phyloP scores from a whole-genome alignment of 129 eudicot species.

The Rutidosis leptorrhynchoides region DNA sequence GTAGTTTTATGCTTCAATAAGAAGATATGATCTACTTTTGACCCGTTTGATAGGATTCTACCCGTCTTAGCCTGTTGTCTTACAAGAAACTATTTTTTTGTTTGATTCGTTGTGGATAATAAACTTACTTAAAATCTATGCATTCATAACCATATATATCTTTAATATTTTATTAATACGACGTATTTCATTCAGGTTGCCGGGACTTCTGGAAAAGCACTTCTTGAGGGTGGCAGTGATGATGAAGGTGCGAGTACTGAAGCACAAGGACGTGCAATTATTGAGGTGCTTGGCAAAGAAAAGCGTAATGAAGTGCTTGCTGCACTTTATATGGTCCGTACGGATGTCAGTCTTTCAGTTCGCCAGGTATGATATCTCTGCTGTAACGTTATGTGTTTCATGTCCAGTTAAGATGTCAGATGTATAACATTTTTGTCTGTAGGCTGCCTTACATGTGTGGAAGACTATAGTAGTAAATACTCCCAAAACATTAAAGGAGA shows the following conservation, averaged over 20 bases:
- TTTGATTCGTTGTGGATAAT: background rate
- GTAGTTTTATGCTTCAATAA: background rate
- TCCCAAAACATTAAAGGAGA: constrained; percentile 95
- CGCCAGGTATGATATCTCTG: constrained; percentile 75
- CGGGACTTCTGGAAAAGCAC: constrained; percentile 99
- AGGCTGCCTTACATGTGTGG: constrained; percentile 99
- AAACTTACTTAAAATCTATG: background rate
- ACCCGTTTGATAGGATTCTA: background rate
- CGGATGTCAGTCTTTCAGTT: constrained; percentile 87
- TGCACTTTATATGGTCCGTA: constrained; percentile 95
- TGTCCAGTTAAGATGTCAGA: background rate
- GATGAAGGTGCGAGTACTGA: constrained; percentile 99
- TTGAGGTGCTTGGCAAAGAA: constrained; percentile 94
- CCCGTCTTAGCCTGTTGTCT: background rate
- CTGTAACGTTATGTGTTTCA: background rate
- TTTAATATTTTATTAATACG: too few relatives aligned
- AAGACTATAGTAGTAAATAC: constrained; percentile 96
- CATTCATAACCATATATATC: background rate
- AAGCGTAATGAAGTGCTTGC: constrained; percentile 98
- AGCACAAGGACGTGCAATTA: constrained; percentile 98
- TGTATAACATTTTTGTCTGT: constrained; percentile 9
- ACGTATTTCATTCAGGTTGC: constrained; percentile 58
- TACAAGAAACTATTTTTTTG: background rate
- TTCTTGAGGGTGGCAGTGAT: constrained; percentile 99
- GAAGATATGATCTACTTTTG: background rate